Percentiles rank a stretch among this genome's conserved stretches.
These are phyloP conservation scores for Echeveria elegans DNA, from an alignment of 164 flowering plant genomes.

Conservation along the genomic window DNA sequence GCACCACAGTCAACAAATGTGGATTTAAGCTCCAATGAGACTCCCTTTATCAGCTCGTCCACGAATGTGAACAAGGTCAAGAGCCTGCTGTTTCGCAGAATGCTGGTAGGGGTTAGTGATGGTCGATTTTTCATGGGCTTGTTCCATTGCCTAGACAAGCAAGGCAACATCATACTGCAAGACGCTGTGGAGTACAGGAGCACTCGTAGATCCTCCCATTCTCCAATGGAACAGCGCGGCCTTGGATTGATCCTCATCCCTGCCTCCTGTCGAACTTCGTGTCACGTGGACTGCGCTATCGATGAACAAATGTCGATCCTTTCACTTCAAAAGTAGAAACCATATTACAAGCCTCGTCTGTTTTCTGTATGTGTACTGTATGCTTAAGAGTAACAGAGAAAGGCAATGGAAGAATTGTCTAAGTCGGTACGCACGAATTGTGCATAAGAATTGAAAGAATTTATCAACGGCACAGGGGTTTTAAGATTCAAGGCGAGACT, in stretches of 20 bases:
- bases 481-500: too few species aligned
- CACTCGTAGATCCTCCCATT: constrained; percentile 51
- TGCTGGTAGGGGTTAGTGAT: constrained; percentile 78
- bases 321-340: constrained; percentile 26
- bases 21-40: neutral
- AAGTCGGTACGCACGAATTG: too few species aligned
- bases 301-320: constrained; percentile 62
- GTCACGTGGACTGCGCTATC: constrained; percentile 68
- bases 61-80: constrained; percentile 27
- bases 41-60: neutral
- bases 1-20: neutral
- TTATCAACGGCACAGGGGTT: too few species aligned
- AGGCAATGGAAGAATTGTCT: too few species aligned
- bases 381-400: too few species aligned
- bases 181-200: constrained; percentile 84
- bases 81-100: constrained; percentile 43
- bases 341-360: too few species aligned
- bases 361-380: too few species aligned
- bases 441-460: too few species aligned
- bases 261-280: constrained; percentile 58
- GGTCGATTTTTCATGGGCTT: constrained; percentile 73
- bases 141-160: constrained; percentile 90
- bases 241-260: constrained; percentile 91
- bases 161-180: constrained; percentile 90
- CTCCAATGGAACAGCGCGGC: constrained; percentile 77